Evolutionary conservation across 2,329 filamentous ascomycete genomes (phyloP), one percentile per base, ranked within the genome.

Genomic region (Fusarium piperis): DNA sequence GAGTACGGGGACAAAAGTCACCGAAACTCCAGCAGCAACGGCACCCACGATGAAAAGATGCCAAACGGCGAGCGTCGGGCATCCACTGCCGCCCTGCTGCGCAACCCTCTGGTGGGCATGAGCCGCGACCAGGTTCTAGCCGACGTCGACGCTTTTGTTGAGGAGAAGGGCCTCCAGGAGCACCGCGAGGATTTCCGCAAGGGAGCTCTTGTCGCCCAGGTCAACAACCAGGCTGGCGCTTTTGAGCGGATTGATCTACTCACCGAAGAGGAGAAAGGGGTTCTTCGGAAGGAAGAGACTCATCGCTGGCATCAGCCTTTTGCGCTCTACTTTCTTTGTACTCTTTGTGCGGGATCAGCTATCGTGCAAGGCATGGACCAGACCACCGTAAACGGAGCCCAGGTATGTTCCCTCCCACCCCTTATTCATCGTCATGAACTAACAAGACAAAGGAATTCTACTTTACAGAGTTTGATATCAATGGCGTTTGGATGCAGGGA

Each of bases 351-450:
- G 0, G 78, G 79, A 0, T 80, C 78, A 13, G 90, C 90, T 20
- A 89, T 89, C 13, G 90, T 92, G 0, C 90, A 91, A 72, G 90
- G 90, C 71, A 90, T 91, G 87, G 89, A 91, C 74, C 88, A 91
- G 77, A 90, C 89, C 0, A 89, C 90, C 3, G 88, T 90, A 53
- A 90, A 91, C 65, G 89, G 89, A 38, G 89, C 89, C 4, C 89
- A 91, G 70, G 84, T 90, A 39, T 85, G 66, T 61, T 41, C 76
- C 16, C 30, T 44, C 11, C 1, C 3, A 4, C 4, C 86, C 86
- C 10, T 18, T 2, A 9, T 11, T 13, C 12, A 23, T 6, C 2
- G 8, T 0, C 4, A 15, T 1, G 5, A 1, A 16, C 62, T 62
- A 26, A 62, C 26, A 33, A 12, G 1, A 4, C 2, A 0, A 12